phyloP scores from a whole-genome alignment of 2,329 filamentous ascomycete species.

The Phialophora tarda region DNA sequence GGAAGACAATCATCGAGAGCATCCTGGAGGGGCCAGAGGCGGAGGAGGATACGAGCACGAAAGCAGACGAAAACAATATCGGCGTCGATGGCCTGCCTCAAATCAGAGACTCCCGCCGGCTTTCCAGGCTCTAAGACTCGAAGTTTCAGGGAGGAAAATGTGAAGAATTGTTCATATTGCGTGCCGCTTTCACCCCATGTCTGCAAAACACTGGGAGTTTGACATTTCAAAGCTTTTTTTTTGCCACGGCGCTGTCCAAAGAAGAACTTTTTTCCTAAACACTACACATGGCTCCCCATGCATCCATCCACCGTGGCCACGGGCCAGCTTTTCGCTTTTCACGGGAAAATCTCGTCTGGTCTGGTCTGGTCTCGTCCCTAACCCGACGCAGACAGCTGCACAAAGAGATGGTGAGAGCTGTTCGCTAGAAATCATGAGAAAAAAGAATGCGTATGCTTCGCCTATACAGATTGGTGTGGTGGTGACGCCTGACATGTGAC shows the following conservation, averaged over 20 bases:
- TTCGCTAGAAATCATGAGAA: neutral
- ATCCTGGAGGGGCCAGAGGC: slow-evolving; percentile 28
- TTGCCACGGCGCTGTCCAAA: neutral
- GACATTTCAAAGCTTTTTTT: neutral
- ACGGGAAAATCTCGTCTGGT: neutral
- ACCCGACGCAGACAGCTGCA: neutral
- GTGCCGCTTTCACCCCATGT: neutral
- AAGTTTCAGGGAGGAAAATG: neutral
- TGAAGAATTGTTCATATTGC: neutral
- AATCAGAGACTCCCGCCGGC: neutral
- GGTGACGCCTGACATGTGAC: neutral
- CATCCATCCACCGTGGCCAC: neutral
- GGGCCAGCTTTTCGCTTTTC: neutral
- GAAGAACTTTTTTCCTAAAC: neutral
- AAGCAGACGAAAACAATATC: neutral
- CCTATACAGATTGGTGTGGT: slow-evolving; percentile 13
- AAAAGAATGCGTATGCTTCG: slow-evolving; percentile 20
- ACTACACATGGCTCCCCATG: neutral
- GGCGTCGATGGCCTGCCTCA: neutral
- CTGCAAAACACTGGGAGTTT: neutral
- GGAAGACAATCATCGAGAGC: slow-evolving; percentile 33
- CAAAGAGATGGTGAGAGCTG: neutral
- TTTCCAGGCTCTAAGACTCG: neutral
- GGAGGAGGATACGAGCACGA: neutral
- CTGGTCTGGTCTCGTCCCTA: neutral